These are phyloP conservation scores for Eustoma russellianum DNA, from an alignment of 257 asterid genomes.

Conservation along the genomic window DNA sequence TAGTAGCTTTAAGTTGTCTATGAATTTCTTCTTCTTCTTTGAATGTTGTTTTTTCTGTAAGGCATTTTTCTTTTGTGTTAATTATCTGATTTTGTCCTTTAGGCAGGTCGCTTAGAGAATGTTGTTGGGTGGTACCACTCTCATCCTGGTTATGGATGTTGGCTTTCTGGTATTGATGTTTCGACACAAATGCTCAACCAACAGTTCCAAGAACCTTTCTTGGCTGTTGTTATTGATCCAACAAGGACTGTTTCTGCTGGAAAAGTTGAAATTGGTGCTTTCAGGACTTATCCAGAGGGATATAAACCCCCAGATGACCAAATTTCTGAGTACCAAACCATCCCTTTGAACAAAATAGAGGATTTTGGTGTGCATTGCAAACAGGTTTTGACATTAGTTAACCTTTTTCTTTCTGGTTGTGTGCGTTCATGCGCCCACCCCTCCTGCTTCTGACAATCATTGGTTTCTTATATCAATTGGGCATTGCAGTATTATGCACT, in stretches of 20 bases:
- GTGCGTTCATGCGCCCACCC: too few species aligned
- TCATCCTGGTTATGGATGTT: conserved; percentile 99
- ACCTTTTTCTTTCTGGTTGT: not conserved
- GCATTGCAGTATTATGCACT: conserved; percentile 70
- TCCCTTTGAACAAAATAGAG: conserved; percentile 93
- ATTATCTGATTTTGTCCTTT: conserved; percentile 4
- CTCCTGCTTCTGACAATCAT: not conserved
- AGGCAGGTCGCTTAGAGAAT: conserved; percentile 96
- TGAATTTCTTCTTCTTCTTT: too few species aligned
- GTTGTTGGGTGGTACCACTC: conserved; percentile 99
- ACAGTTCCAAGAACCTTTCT: conserved; percentile 90
- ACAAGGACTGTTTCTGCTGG: conserved; percentile 98
- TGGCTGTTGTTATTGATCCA: conserved; percentile 98
- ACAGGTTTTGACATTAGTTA: conserved; percentile 47
- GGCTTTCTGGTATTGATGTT: conserved; percentile 99
- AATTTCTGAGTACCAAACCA: conserved; percentile 91
- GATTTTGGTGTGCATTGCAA: conserved; percentile 98
- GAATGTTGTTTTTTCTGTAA: too few species aligned
- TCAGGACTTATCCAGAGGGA: conserved; percentile 91
- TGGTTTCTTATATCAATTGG: not conserved
- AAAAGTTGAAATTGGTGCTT: conserved; percentile 96
- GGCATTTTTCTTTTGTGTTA: too few species aligned
- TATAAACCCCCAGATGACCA: conserved; percentile 96
- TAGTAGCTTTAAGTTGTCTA: too few species aligned
- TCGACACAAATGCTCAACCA: conserved; percentile 97